Percentiles rank a stretch among this genome's conserved stretches.
Evolutionary conservation across 1,284 basidiomycete species (phyloP).

Genomic region (Trametes hirsuta): DNA sequence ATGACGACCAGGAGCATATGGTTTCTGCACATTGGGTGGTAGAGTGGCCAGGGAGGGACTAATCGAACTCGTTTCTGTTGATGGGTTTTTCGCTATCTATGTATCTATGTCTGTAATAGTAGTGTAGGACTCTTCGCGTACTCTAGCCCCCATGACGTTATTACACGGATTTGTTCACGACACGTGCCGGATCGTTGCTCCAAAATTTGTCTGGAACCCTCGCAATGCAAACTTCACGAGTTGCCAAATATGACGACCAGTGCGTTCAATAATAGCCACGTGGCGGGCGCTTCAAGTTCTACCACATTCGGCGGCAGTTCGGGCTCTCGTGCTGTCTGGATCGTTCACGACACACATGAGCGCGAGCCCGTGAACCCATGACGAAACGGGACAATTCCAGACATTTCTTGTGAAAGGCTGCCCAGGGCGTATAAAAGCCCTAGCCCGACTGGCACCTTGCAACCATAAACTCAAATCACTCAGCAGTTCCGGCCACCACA

Average conservation of each 20-base stretch:
- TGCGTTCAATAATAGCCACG: neutral
- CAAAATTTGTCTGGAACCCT: no score
- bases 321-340: slow-evolving; percentile 22
- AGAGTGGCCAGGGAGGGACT: slow-evolving; percentile 60
- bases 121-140: slow-evolving; percentile 5
- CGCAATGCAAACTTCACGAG: neutral
- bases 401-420: neutral
- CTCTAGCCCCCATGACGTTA: neutral
- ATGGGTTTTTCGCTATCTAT: neutral
- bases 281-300: slow-evolving; percentile 14
- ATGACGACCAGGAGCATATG: slow-evolving; percentile 76
- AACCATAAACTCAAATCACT: neutral
- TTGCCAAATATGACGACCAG: neutral
- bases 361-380: neutral
- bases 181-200: no score
- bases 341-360: slow-evolving; percentile 19
- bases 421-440: slow-evolving; percentile 2
- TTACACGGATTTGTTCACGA: no score
- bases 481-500: neutral
- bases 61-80: neutral
- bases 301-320: slow-evolving; percentile 10
- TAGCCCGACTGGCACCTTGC: neutral
- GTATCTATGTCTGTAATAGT: slow-evolving; percentile 15
- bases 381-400: slow-evolving; percentile 7
- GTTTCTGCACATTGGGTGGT: slow-evolving; percentile 77